Base-by-base conservation (phyloP, 257 asterid species). In the Solanum arcanum region DNA sequence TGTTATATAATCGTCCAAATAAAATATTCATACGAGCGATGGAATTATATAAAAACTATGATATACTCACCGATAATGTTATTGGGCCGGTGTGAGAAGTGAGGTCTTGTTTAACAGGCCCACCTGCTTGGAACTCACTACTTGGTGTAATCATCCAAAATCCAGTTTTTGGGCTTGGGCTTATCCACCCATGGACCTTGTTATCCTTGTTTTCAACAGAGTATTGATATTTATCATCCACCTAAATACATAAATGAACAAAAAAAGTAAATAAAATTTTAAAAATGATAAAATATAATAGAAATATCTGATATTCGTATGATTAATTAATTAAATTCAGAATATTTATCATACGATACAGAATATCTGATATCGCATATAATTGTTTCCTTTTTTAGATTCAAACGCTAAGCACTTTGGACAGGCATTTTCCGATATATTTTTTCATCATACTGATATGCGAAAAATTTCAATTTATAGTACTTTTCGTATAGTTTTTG, bases 141-240 rank as follows among this genome's bases (percentile, higher is more conserved):
- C 91, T 88, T 27, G 91, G 92, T 16, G 84, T 89, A 27, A 91
- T 91, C 86, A 88, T 76, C 93, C 93, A 91, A 66, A 91, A 87
- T 6, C 93, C 93, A 31, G 86, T 85, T 7, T 60, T 70, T 16
- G 86, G 70, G 41, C 70, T 84, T 42, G 85, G 59, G 76, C 86
- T 42, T 12, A 89, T 73, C 93, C 93, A 91, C 56, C 93, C 93
- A 35, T 91, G 91, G 7, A 88, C 86, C 13, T 14, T 75, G 41
- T 85, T 89, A 41, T 91, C 93, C 31, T 75, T 82, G 46, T 89
- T 87, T 46, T 89, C 88, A 37, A 75, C 4, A 0, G 91, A 80
- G 70, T 89, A 91, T 14, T 89, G 89, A 62, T 91, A 91, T 39
- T 91, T 91, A 59, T 91, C 93, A 70, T 91, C 93, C 77, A 91